Percentiles rank a stretch among this genome's conserved stretches.
These are phyloP conservation scores for Erodium moschatum DNA, from an alignment of 441 rosid genomes.

Conservation along the genomic window DNA sequence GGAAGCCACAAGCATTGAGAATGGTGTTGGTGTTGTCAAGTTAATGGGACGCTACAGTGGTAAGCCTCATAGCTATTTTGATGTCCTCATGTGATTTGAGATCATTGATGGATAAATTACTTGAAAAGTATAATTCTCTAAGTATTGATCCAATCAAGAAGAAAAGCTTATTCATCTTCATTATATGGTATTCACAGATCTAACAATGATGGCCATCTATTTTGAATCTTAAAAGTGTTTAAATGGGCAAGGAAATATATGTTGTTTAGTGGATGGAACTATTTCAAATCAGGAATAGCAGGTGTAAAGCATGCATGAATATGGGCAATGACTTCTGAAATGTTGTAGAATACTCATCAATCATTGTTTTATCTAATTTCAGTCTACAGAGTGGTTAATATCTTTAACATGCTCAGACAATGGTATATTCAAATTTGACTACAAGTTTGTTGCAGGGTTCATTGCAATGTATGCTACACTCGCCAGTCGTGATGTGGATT, in stretches of 20 bases:
- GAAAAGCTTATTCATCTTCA: not conserved
- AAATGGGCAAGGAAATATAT: not conserved
- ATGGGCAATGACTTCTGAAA: not conserved
- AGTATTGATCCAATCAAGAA: not conserved
- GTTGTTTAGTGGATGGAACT: not conserved
- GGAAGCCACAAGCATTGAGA: constrained; percentile 84
- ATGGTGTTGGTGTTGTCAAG: constrained; percentile 88
- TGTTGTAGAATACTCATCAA: no score
- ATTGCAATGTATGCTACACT: constrained; percentile 95
- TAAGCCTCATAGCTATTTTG: constrained; percentile 25
- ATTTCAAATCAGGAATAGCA: no score
- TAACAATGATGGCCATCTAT: not conserved
- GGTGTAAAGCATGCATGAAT: not conserved
- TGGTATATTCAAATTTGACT: not conserved
- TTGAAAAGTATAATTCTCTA: not conserved
- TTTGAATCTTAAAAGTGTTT: not conserved
- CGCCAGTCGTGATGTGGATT: constrained; percentile 93
- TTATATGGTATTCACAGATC: not conserved
- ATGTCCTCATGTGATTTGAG: not conserved
- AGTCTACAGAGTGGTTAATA: not conserved
- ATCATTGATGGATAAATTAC: not conserved
- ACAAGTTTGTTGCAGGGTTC: constrained; percentile 46
- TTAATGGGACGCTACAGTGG: constrained; percentile 96
- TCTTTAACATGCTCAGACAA: not conserved
- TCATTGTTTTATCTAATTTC: not conserved